Evolutionary conservation across 768 basidiomycete species (phyloP).

Genomic region (Mycena kentingensis): DNA sequence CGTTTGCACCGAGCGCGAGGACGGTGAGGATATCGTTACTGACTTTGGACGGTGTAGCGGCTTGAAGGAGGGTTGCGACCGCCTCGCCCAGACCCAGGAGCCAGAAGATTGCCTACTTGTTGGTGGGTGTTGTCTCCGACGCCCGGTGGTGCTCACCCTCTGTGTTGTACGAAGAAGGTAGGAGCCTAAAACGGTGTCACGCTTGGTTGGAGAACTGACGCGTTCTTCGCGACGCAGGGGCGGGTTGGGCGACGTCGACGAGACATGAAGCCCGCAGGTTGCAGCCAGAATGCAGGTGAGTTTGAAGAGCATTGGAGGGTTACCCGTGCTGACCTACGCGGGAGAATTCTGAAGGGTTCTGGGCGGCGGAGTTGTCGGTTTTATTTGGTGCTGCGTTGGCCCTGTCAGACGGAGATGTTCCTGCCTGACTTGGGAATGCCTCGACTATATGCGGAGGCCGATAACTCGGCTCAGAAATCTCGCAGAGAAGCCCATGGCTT

Average conservation of each 20-base stretch:
- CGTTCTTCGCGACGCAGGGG: slow-evolving; percentile 3
- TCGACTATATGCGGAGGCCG: no score
- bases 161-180: slow-evolving; percentile 4
- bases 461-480: no score
- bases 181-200: slow-evolving; percentile 11
- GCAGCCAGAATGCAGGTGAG: slow-evolving; percentile 13
- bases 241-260: slow-evolving; percentile 19
- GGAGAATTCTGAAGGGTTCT: not conserved
- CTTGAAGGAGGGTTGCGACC: no score
- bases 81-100: slow-evolving; percentile 7
- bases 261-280: slow-evolving; percentile 13
- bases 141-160: slow-evolving; percentile 7
- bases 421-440: no score
- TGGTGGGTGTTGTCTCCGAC: not conserved
- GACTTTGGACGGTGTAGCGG: no score
- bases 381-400: no score
- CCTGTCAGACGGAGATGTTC: no score
- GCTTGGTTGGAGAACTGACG: slow-evolving; percentile 2
- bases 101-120: slow-evolving; percentile 18
- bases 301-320: slow-evolving; percentile 12
- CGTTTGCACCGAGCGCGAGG: no score
- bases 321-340: not conserved
- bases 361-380: not conserved
- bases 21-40: no score
- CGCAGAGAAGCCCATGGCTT: not conserved